These are phyloP conservation scores for Dentipellis sp. DNA, from an alignment of 768 basidiomycete species.

Conservation along the genomic window DNA sequence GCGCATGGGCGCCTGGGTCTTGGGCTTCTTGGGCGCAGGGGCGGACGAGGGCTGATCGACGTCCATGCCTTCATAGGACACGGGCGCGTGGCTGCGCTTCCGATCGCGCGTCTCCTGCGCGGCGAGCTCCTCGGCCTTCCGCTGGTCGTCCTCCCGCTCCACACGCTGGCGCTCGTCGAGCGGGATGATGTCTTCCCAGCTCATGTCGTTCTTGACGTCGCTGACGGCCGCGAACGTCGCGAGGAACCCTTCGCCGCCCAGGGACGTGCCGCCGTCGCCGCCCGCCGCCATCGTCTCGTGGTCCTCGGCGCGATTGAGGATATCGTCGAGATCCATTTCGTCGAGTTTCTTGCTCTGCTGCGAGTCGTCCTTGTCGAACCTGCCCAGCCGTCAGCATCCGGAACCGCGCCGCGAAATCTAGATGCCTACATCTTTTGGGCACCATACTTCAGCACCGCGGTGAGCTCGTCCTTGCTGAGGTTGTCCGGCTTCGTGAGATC, in stretches of 20 bases:
- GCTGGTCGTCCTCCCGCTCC: conserved; percentile 72
- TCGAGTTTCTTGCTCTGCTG: conserved; percentile 93
- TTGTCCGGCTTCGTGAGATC: conserved; percentile 71
- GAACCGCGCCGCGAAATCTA: conserved; percentile 4
- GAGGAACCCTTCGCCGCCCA: conserved; percentile 97
- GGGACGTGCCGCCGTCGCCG: conserved; percentile 80
- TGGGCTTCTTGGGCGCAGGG: conserved; percentile 65
- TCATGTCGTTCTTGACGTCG: conserved; percentile 98
- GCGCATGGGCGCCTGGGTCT: conserved; percentile 59
- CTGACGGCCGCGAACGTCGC: conserved; percentile 92
- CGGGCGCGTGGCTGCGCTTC: conserved; percentile 79
- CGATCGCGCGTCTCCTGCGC: conserved; percentile 56
- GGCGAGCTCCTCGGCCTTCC: conserved; percentile 61
- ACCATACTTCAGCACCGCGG: conserved; percentile 96
- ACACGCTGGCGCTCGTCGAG: conserved; percentile 80
- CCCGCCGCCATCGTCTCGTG: conserved; percentile 87
- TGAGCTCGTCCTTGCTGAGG: conserved; percentile 92
- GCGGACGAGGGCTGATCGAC: conserved; percentile 62
- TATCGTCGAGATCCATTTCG: conserved; percentile 98
- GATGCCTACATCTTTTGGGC: conserved; percentile 86
- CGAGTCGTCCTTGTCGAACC: conserved; percentile 95
- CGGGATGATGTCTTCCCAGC: conserved; percentile 99
- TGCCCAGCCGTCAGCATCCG: conserved; percentile 21
- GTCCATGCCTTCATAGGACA: conserved; percentile 93
- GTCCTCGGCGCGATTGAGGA: conserved; percentile 92